Evolutionary conservation across 2,329 filamentous ascomycete genomes (phyloP), one percentile per base, ranked within the genome.

Genomic region (Xylariaceae sp.): DNA sequence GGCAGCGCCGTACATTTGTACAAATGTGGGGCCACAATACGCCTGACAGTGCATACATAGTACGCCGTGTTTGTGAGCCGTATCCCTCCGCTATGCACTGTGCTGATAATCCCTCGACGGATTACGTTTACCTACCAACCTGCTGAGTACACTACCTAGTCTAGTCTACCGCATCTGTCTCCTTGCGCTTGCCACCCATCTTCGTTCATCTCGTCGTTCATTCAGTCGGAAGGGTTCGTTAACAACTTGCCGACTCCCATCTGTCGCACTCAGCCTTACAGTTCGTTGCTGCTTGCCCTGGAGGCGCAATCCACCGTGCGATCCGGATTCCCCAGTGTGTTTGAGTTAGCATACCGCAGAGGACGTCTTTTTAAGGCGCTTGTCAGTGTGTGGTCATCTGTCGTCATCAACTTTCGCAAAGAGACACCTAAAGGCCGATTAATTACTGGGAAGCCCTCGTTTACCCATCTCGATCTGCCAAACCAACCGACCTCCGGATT

Each of bases 371-470:
- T 42, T 37, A 19, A 27, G 27, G 34, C 40, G 34, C 44, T 49
- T 50, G 45, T 49, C 40, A 8, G 50, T 48, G 47, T 51, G 47
- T 19, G 19, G 19, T 46, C 54, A 51, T 58, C 54, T 58, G 53
- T 56, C 56, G 56, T 58, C 56, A 58, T 58, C 37, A 47, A 53
- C 47, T 51, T 3, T 11, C 5, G 37, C 47, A 26, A 29, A 19
- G 32, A 43, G 46, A 49, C 56, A 29, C 43, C 42, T 45, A 50
- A 12, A n/a, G 47, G 34, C 27, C 43, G 51, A 34, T 44, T 40
- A 45, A 35, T 29, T 46, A 44, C 32, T 47, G 29, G 43, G 42
- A 12, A 45, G 41, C 1, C 35, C 43, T 29, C 8, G 27, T 43
- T 39, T 47, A 50, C 41, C 50, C 19, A 54, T 58, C 39, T 27